These are phyloP conservation scores for Fraxinus cuspidata DNA, from an alignment of 257 asterid genomes.

Conservation along the genomic window DNA sequence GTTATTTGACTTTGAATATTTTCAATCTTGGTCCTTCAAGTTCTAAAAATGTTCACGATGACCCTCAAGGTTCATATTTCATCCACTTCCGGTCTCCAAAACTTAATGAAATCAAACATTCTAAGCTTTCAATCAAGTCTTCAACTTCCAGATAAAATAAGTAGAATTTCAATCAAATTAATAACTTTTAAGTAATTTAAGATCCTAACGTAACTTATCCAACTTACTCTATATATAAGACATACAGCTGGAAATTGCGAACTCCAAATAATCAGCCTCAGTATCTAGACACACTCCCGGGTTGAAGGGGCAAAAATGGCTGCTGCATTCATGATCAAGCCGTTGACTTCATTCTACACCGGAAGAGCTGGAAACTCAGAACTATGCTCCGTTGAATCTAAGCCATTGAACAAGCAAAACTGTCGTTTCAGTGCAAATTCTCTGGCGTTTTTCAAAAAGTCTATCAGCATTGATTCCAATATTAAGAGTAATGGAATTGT, in stretches of 20 bases:
- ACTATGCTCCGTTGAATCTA: constrained; percentile 35
- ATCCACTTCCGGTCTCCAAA: no score
- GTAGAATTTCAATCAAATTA: no score
- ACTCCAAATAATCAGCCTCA: background rate
- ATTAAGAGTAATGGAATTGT: constrained; percentile 27
- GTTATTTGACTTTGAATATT: no score
- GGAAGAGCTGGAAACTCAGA: constrained; percentile 29
- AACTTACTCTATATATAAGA: no score
- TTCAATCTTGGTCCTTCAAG: no score
- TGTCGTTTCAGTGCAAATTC: constrained; percentile 31
- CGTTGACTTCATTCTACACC: constrained; percentile 42
- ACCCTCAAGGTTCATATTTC: no score
- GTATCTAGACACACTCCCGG: background rate
- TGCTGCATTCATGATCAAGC: constrained; percentile 50
- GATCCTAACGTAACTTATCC: no score
- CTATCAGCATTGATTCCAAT: constrained; percentile 9
- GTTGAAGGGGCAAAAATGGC: constrained; percentile 40
- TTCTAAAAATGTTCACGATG: no score
- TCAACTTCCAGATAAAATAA: no score
- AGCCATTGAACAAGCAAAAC: constrained; percentile 19
- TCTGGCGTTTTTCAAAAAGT: constrained; percentile 6
- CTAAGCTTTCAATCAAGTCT: no score
- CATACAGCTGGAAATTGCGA: background rate
- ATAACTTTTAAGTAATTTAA: no score
- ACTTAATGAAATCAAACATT: no score